These are phyloP conservation scores for Stagonosporopsis rhizophila DNA, from an alignment of 2,329 filamentous ascomycete species.

Conservation along the genomic window DNA sequence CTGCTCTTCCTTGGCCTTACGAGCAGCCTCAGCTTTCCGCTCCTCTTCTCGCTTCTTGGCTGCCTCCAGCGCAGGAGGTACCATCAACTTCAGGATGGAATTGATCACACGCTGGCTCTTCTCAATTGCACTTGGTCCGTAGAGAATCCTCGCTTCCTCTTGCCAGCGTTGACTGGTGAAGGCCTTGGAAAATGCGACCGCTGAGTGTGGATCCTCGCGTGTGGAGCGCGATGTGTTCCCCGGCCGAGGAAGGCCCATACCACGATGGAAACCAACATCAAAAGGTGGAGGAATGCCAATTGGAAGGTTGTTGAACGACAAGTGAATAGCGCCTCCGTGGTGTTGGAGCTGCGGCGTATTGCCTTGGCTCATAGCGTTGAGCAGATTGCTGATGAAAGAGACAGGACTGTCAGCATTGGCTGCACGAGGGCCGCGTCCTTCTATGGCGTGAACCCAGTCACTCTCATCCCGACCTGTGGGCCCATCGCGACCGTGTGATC, in stretches of 20 bases:
- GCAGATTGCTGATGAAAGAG: conserved; percentile 64
- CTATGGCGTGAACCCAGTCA: conserved; percentile 62
- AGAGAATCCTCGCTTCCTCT: conserved; percentile 88
- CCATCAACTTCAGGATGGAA: conserved; percentile 73
- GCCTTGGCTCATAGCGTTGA: conserved; percentile 61
- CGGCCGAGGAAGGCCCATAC: conserved; percentile 43
- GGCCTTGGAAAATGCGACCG: conserved; percentile 75
- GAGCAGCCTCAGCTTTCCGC: conserved; percentile 75
- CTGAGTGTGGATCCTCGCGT: conserved; percentile 71
- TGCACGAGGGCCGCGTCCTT: conserved; percentile 54
- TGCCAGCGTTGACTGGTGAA: conserved; percentile 81
- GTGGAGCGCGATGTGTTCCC: conserved; percentile 43
- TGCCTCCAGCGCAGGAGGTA: conserved; percentile 83
- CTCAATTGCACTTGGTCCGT: conserved; percentile 72
- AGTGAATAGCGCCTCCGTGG: conserved; percentile 57
- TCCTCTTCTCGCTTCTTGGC: conserved; percentile 77
- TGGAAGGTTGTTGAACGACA: conserved; percentile 57
- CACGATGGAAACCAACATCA: conserved; percentile 41
- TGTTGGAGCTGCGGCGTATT: conserved; percentile 39
- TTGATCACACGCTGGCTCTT: conserved; percentile 72
- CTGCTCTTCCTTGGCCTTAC: conserved; percentile 66
- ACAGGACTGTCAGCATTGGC: conserved; percentile 59
- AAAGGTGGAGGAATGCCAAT: conserved; percentile 43
- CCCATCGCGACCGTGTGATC: conserved; percentile 36
- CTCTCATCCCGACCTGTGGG: conserved; percentile 52